A percentile compares a stretch with the other conserved stretches of the same genome.
Conservation (phyloP, 129 eudicot species). For the Pseudognaphalium luteoalbum region DNA sequence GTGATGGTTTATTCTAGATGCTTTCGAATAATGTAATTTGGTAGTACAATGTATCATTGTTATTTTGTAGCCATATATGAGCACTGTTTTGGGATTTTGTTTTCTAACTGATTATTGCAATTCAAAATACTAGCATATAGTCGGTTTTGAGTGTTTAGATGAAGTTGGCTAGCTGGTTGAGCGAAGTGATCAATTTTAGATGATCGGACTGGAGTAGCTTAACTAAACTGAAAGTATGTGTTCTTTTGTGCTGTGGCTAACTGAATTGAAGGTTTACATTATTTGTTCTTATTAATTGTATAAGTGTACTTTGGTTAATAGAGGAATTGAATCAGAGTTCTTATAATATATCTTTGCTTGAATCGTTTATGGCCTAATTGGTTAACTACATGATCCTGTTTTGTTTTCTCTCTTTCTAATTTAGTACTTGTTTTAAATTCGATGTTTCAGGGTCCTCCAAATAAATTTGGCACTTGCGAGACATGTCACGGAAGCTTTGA, state of each 20-base stretch:
- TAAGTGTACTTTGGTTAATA: not conserved
- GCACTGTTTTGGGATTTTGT: not conserved
- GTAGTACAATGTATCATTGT: not conserved
- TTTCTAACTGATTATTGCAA: no score
- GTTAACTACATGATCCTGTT: not conserved
- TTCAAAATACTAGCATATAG: no score
- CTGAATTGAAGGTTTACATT: not conserved
- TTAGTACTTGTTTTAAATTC: not conserved
- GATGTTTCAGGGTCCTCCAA: slow-evolving; percentile 82
- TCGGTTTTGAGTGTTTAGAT: no score
- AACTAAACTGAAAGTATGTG: not conserved
- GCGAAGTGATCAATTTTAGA: no score
- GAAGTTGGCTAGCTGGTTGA: no score
- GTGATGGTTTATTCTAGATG: not conserved
- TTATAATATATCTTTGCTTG: slow-evolving; percentile 6
- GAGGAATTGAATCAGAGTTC: not conserved
- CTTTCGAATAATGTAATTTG: not conserved
- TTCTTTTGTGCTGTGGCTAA: not conserved
- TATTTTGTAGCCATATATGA: not conserved
- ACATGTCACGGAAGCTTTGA: slow-evolving; percentile 64
- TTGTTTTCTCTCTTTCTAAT: not conserved
- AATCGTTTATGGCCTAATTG: not conserved
- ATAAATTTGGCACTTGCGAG: slow-evolving; percentile 57
- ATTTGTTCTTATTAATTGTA: slow-evolving; percentile 4
- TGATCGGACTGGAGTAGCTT: no score